These are phyloP conservation scores for Alnus glutinosa DNA, from an alignment of 306 rosid genomes.

Conservation along the genomic window DNA sequence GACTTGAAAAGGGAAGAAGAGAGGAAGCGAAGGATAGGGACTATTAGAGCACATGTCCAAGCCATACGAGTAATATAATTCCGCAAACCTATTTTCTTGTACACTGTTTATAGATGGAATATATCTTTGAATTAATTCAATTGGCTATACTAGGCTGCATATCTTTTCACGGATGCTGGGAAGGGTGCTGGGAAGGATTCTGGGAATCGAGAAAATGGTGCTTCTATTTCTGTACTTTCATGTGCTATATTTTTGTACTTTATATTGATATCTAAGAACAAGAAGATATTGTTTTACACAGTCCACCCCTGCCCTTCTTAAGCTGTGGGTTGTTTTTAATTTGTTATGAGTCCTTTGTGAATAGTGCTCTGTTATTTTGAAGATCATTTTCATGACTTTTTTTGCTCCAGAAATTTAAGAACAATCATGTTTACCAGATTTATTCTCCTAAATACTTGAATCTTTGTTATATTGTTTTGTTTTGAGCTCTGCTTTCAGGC, in stretches of 20 bases:
- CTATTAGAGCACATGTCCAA: conserved; percentile 84
- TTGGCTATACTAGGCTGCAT: conserved; percentile 68
- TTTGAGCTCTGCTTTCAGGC: not conserved
- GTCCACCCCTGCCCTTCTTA: not conserved
- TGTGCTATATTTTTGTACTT: not conserved
- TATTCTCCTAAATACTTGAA: not conserved
- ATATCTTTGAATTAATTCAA: conserved; percentile 28
- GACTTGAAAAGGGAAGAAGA: conserved; percentile 96
- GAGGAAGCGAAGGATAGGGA: conserved; percentile 57
- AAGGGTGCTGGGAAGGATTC: conserved; percentile 23
- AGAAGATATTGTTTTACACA: not conserved
- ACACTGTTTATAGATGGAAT: conserved; percentile 8
- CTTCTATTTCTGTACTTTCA: conserved; percentile 16
- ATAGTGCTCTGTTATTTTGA: too few relatives aligned
- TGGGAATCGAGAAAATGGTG: conserved; percentile 51
- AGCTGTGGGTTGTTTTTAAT: not conserved
- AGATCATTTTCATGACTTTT: not conserved
- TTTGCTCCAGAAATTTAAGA: not conserved
- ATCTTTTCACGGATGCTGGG: conserved; percentile 61
- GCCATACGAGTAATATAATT: conserved; percentile 66
- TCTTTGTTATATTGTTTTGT: not conserved
- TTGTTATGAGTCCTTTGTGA: not conserved
- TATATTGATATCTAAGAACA: not conserved
- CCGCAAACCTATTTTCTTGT: conserved; percentile 25
- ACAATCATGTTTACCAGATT: not conserved